These are phyloP conservation scores for Rauvolfia tetraphylla DNA, from an alignment of 257 asterid genomes.

Conservation along the genomic window DNA sequence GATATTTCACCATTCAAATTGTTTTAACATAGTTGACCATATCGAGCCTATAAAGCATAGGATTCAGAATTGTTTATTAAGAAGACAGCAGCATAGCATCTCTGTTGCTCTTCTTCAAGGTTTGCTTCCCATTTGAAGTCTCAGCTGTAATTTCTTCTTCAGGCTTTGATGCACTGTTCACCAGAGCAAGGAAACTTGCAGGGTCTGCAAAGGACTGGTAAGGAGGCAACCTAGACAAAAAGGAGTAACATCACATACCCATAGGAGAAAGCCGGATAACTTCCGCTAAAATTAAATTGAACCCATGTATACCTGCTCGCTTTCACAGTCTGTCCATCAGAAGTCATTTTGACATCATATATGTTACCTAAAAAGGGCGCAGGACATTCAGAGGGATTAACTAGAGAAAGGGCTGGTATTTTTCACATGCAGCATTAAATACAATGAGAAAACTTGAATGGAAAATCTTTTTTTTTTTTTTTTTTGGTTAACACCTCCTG, in stretches of 20 bases:
- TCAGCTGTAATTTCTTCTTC: conserved; percentile 36
- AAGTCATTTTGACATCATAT: conserved; percentile 73
- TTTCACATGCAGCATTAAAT: not conserved
- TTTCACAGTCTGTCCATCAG: conserved; percentile 63
- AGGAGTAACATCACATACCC: conserved; percentile 8
- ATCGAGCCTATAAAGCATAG: not conserved
- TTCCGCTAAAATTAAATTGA: not conserved
- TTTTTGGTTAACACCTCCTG: not conserved
- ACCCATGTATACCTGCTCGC: conserved; percentile 58
- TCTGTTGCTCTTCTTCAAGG: conserved; percentile 24
- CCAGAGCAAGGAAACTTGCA: conserved; percentile 39
- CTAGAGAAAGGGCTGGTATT: not conserved
- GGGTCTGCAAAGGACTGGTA: conserved; percentile 65
- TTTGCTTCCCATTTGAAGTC: conserved; percentile 48
- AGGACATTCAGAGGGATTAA: conserved; percentile 5
- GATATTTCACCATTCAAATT: not conserved
- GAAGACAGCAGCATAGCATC: not conserved
- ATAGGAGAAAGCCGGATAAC: not conserved
- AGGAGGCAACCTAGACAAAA: conserved; percentile 47
- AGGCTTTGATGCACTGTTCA: conserved; percentile 39
- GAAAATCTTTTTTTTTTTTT: not conserved
- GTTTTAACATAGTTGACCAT: not conserved
- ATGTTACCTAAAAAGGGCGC: conserved; percentile 56
- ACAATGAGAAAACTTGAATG: not conserved
- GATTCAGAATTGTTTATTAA: not conserved